These are phyloP conservation scores for Seminavis robusta DNA, from an alignment of 108 stramenopile species.

Conservation along the genomic window DNA sequence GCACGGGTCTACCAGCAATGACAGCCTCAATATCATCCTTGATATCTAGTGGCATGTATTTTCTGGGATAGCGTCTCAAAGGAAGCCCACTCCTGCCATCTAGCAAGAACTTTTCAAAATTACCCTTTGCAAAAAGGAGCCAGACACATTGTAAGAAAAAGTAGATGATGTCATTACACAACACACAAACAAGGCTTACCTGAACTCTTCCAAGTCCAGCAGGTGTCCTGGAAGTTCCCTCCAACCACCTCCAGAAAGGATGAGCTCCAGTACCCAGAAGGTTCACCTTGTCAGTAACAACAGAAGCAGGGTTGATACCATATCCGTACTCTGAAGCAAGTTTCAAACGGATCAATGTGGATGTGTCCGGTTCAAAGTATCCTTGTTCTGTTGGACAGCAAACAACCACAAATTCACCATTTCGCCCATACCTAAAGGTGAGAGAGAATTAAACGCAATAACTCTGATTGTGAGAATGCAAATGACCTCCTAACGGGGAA, in stretches of 20 bases:
- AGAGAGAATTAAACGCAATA: neutral
- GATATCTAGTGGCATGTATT: conserved; percentile 77
- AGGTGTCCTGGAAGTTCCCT: conserved; percentile 79
- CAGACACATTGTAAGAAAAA: neutral
- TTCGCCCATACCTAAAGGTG: conserved; percentile 63
- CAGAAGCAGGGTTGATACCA: conserved; percentile 72
- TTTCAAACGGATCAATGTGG: conserved; percentile 77
- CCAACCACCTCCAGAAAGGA: conserved; percentile 88
- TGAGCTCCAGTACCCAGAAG: conserved; percentile 74
- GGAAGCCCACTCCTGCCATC: conserved; percentile 80
- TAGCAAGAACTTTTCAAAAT: conserved; percentile 88
- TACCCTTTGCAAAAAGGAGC: no score
- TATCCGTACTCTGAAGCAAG: conserved; percentile 87
- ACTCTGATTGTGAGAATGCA: neutral
- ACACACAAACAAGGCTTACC: conserved; percentile 20
- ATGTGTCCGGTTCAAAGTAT: conserved; percentile 91
- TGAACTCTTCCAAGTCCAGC: conserved; percentile 81
- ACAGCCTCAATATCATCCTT: conserved; percentile 76
- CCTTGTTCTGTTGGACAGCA: conserved; percentile 88
- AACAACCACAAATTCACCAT: conserved; percentile 75
- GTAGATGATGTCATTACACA: neutral
- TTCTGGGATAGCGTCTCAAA: conserved; percentile 78
- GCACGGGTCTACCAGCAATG: conserved; percentile 47
- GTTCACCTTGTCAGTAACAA: conserved; percentile 82
- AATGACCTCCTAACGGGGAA: neutral